Evolutionary conservation across 345 rosid species (phyloP), one percentile per base, ranked within the genome.

Genomic region (Balakata baccata): DNA sequence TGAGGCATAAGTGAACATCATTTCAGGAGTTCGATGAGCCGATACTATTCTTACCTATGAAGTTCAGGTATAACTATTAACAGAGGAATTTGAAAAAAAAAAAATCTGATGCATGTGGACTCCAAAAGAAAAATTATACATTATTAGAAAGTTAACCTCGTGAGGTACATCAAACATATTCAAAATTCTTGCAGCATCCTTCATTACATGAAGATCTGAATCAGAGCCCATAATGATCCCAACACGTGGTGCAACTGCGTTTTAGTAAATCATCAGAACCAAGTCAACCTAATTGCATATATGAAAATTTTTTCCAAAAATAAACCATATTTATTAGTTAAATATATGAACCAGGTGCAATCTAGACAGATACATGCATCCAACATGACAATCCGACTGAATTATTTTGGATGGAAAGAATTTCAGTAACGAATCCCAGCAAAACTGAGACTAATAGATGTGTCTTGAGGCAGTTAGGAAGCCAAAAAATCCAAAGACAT

Each of bases 171-270:
- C 84, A 75, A 91, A 93, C 88, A 79, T 80, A 64, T 79, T 80
- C 47, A 95, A 77, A 80, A 91, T 79, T 77, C 70, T 85, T 17
- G 93, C 93, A 63, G 97, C 98, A 72, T 95, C 98, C 80, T 95
- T 95, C 97, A 95, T 92, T 16, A 91, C 89, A 63, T 97, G 93
- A 85, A 95, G 98, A 83, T 93, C 97, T 45, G 98, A 89, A 81
- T 95, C 98, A 23, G 97, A 95, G 73, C 98, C 98, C 98, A 91
- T 93, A 39, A 95, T 87, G 76, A 95, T 93, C 79, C 96, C 93
- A 69, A 95, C 94, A 74, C 89, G 88, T 14, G 87, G 92, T 23
- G 80, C 56, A 61, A 66, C 97, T 91, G 86, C 87, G 83, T 38
- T 81, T 50, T 68, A 68, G 74, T 37, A 79, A 63, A 82, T 37